phyloP scores from a whole-genome alignment of 73 alveolate genomes.

The Paramecium octaurelia region DNA sequence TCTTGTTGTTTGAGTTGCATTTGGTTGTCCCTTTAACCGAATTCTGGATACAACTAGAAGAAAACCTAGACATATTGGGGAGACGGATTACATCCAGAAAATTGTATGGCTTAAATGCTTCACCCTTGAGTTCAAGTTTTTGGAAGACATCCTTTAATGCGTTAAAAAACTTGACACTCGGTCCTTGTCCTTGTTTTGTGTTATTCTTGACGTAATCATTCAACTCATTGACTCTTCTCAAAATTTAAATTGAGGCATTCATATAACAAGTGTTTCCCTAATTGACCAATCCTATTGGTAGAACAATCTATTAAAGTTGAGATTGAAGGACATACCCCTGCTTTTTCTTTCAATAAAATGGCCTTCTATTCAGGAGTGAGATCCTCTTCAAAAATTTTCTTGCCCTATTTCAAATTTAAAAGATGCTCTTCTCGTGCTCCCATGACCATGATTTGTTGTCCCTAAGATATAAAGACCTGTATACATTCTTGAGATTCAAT shows the following conservation, averaged over 20 bases:
- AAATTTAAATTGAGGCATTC: slow-evolving; percentile 90
- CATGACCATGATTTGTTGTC: slow-evolving; percentile 81
- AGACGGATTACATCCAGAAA: slow-evolving; percentile 64
- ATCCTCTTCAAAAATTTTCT: slow-evolving; percentile 88
- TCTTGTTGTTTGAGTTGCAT: slow-evolving; percentile 93
- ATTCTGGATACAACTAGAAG: slow-evolving; percentile 86
- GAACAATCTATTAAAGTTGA: slow-evolving; percentile 2
- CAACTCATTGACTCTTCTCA: slow-evolving; percentile 90
- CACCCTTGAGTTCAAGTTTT: slow-evolving; percentile 50
- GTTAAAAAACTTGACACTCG: neutral
- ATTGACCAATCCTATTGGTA: slow-evolving; percentile 92
- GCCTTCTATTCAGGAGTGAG: slow-evolving; percentile 94
- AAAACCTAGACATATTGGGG: slow-evolving; percentile 67
- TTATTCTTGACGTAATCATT: slow-evolving; percentile 72
- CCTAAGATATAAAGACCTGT: neutral
- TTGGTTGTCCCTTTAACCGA: slow-evolving; percentile 87
- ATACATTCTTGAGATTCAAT: slow-evolving; percentile 53
- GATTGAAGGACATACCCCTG: slow-evolving; percentile 75
- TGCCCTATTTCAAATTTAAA: slow-evolving; percentile 64
- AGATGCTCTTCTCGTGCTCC: slow-evolving; percentile 90
- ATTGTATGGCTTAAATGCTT: slow-evolving; percentile 25
- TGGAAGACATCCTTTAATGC: slow-evolving; percentile 29
- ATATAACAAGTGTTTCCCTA: slow-evolving; percentile 98
- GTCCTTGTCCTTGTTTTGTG: neutral
- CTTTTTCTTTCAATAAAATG: slow-evolving; percentile 84